Base-by-base conservation (phyloP, 805 yeast species). In the Danielozyma ontarioensis region DNA sequence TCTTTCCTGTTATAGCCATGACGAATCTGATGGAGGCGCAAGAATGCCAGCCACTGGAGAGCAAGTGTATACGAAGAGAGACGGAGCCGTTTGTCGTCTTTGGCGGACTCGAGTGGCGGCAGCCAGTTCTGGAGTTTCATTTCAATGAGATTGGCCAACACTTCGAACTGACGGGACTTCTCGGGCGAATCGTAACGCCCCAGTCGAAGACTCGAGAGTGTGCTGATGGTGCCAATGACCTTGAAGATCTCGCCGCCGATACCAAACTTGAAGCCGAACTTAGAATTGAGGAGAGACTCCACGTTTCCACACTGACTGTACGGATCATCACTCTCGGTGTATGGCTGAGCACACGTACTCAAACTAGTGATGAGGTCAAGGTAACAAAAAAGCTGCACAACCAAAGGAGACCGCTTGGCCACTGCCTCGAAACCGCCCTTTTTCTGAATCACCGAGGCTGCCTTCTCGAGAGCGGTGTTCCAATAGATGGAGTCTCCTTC, bases 201-300 rank as follows among this genome's bases (percentile, higher is more conserved):
- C 13, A 32, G 27, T 31, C 58, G 34, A 10, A 50, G 28, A 32
- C 55, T 48, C 2, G 58, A 44, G 12, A 53, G 32, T 4, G 58
- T 50, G 4, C 54, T 48, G 12, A 53, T 53, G 31, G 48, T 51
- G 5, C 58, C 58, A 39, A 53, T 37, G 3, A 39, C 42, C n/a
- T 43, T 53, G 42, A 46, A 51, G 5, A 53, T 45, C 24, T 54
- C 57, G 3, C 59, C 59, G 6, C 53, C 57, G 12, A 54, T 48
- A 5, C 59, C 59, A 34, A 50, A 51, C 29, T 42, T 48, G 36
- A 54, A 53, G 4, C 57, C 57, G 28, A 51, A 44, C 22, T 47
- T 51, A 28, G 44, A 40, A 33, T 52, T 51, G 12, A 54, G 34
- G 8, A 50, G 36, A 10, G 33, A 38, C 21, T 46, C 48, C 13